Conservation (phyloP, 495 filamentous ascomycete species). For the Thozetella sp. region DNA sequence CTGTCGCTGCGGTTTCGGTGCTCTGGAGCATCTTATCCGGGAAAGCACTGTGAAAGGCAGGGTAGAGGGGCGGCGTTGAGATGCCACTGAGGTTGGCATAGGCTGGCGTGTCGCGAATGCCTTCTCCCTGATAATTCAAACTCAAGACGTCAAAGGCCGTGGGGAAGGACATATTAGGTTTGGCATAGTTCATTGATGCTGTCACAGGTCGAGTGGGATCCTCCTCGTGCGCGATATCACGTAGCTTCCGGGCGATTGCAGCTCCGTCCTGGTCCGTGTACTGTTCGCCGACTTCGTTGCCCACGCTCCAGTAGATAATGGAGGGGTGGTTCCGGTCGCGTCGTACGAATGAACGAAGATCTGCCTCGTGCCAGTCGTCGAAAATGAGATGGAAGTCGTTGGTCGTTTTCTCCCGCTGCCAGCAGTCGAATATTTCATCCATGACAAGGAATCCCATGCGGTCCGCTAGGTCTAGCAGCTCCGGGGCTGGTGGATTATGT, state of each 20-base stretch:
- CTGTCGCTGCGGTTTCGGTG: slow-evolving; percentile 38
- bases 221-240: slow-evolving; percentile 33
- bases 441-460: slow-evolving; percentile 59
- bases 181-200: slow-evolving; percentile 38
- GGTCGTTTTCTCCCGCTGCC: slow-evolving; percentile 34
- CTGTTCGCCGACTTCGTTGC: slow-evolving; percentile 51
- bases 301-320: slow-evolving; percentile 48
- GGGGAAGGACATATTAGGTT: slow-evolving; percentile 26
- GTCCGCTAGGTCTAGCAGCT: slow-evolving; percentile 60
- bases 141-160: slow-evolving; percentile 39
- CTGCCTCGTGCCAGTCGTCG: slow-evolving; percentile 46
- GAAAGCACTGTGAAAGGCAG: slow-evolving; percentile 33
- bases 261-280: slow-evolving; percentile 18
- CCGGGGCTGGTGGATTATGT: slow-evolving; percentile 52
- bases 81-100: slow-evolving; percentile 14
- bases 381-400: slow-evolving; percentile 52
- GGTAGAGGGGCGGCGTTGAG: slow-evolving; percentile 6
- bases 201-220: slow-evolving; percentile 41
- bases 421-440: slow-evolving; percentile 51
- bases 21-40: slow-evolving; percentile 46
- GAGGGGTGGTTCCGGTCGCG: slow-evolving; percentile 55
- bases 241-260: slow-evolving; percentile 25
- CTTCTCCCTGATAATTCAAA: slow-evolving; percentile 55
- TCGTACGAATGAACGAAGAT: slow-evolving; percentile 45
- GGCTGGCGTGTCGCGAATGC: slow-evolving; percentile 25